phyloP scores from a whole-genome alignment of 495 filamentous ascomycete genomes.

The Apodospora peruviana region DNA sequence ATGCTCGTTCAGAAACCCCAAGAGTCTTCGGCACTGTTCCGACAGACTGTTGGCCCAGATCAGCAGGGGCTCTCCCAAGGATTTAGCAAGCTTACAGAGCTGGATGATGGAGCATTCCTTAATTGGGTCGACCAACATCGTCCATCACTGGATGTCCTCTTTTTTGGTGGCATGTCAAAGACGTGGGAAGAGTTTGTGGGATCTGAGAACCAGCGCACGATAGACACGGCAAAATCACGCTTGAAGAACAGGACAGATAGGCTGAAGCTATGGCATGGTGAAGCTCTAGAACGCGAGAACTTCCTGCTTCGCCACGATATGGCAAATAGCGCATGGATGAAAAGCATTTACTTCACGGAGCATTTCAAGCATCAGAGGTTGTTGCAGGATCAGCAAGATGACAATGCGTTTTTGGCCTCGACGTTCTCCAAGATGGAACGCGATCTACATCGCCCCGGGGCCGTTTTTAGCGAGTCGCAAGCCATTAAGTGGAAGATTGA shows the following conservation, averaged over 20 bases:
- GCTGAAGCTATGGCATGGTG: constrained; percentile 68
- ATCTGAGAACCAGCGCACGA: constrained; percentile 69
- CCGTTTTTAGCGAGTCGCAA: constrained; percentile 63
- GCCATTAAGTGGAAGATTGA: constrained; percentile 83
- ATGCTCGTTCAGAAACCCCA: constrained; percentile 88
- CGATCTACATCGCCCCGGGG: constrained; percentile 69
- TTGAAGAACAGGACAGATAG: constrained; percentile 72
- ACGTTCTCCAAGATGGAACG: constrained; percentile 67
- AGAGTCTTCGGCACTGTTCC: constrained; percentile 69
- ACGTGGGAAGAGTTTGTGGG: constrained; percentile 80
- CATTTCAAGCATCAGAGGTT: constrained; percentile 83
- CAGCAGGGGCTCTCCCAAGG: constrained; percentile 67
- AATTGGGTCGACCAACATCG: constrained; percentile 81
- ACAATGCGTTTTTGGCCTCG: constrained; percentile 64
- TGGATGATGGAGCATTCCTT: constrained; percentile 83
- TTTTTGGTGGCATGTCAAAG: constrained; percentile 71
- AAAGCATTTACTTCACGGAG: constrained; percentile 88
- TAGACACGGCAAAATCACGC: constrained; percentile 63
- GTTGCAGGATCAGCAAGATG: constrained; percentile 88
- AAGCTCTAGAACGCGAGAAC: constrained; percentile 62
- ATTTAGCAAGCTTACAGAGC: constrained; percentile 76
- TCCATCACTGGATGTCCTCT: constrained; percentile 72
- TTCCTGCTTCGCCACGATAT: constrained; percentile 72
- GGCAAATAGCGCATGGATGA: constrained; percentile 82
- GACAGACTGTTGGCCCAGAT: constrained; percentile 59